These are phyloP conservation scores for Amanita polypyramis DNA, from an alignment of 768 basidiomycete species.

Conservation along the genomic window DNA sequence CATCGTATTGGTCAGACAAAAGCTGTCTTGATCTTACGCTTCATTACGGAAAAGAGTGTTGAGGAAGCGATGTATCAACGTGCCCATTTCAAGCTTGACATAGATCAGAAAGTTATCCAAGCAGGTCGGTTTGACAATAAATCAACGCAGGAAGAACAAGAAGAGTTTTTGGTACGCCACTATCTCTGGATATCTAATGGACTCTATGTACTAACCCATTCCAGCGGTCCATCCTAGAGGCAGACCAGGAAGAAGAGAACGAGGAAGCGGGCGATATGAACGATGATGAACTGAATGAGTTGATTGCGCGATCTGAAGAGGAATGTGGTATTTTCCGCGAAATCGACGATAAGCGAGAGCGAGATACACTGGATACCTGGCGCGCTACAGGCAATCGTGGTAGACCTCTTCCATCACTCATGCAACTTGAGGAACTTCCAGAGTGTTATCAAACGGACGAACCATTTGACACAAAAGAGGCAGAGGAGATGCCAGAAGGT, in stretches of 20 bases:
- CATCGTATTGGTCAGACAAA: slow-evolving; percentile 99
- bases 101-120: slow-evolving; percentile 99
- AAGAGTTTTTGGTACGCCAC: slow-evolving; percentile 77
- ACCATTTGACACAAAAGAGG: slow-evolving; percentile 55
- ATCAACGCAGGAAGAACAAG: slow-evolving; percentile 95
- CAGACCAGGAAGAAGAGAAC: slow-evolving; percentile 83
- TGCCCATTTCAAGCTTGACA: slow-evolving; percentile 92
- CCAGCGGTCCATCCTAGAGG: slow-evolving; percentile 83
- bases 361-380: slow-evolving; percentile 56
- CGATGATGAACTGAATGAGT: slow-evolving; percentile 88
- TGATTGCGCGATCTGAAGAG: slow-evolving; percentile 77
- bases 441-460: slow-evolving; percentile 84
- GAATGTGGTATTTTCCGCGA: slow-evolving; percentile 69
- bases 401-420: slow-evolving; percentile 65
- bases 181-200: slow-evolving; percentile 5
- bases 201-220: slow-evolving; percentile 7
- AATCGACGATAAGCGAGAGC: slow-evolving; percentile 76
- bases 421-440: slow-evolving; percentile 84
- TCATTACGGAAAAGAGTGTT: slow-evolving; percentile 97
- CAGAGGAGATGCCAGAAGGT: slow-evolving; percentile 63
- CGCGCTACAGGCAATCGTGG: slow-evolving; percentile 64
- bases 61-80: slow-evolving; percentile 97
- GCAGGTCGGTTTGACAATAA: slow-evolving; percentile 99
- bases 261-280: slow-evolving; percentile 90
- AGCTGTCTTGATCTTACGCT: slow-evolving; percentile 90